phyloP scores from a whole-genome alignment of 164 flowering plant genomes.

The Vitis riparia region DNA sequence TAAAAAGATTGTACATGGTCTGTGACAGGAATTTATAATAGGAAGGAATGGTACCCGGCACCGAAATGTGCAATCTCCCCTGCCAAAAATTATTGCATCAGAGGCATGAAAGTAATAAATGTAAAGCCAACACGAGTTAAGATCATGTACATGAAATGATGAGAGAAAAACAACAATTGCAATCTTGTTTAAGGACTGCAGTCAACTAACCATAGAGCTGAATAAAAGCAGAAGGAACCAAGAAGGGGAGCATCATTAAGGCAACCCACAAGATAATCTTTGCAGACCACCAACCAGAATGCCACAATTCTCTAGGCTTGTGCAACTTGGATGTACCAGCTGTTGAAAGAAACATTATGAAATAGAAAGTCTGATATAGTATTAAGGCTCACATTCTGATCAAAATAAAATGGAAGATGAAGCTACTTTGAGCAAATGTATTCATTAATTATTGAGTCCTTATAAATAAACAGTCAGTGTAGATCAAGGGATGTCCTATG shows the following conservation, averaged over 20 bases:
- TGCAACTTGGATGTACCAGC: conserved; percentile 65
- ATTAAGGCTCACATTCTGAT: conserved; percentile 37
- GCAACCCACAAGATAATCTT: conserved; percentile 56
- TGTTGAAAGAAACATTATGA: conserved; percentile 78
- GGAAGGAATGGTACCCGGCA: conserved; percentile 64
- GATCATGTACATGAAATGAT: not conserved
- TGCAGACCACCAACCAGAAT: conserved; percentile 88
- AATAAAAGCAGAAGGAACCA: conserved; percentile 58
- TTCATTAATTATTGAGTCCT: too few relatives aligned
- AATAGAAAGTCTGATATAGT: conserved; percentile 53
- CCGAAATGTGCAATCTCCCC: conserved; percentile 89
- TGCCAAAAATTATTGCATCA: conserved; percentile 33
- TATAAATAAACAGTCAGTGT: too few relatives aligned
- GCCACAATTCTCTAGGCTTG: conserved; percentile 63
- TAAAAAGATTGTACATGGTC: conserved; percentile 2
- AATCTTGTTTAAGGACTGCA: too few relatives aligned
- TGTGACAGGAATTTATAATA: conserved; percentile 12
- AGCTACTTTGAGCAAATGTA: too few relatives aligned
- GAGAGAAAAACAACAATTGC: not conserved
- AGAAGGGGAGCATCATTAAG: conserved; percentile 53
- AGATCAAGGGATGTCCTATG: too few relatives aligned
- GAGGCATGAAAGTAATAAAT: not conserved
- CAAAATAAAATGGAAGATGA: too few relatives aligned
- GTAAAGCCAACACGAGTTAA: not conserved
- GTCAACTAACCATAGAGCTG: conserved; percentile 69